Evolutionary conservation across 2,329 filamentous ascomycete species (phyloP), one percentile per base, ranked within the genome.

Genomic region (Scedosporium minutisporum): DNA sequence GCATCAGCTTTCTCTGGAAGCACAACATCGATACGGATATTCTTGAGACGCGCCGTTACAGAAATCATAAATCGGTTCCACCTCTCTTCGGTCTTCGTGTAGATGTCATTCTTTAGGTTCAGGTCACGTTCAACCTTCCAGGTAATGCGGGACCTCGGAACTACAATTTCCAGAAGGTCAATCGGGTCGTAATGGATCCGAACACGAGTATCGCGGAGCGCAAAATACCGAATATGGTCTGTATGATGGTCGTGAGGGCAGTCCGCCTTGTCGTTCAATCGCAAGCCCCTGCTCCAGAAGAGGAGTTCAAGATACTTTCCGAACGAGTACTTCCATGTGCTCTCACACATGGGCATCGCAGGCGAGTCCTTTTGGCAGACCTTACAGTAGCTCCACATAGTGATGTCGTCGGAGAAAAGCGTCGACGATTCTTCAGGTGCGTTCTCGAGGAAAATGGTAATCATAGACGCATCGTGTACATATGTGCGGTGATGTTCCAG

Each of bases 381-480:
- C 69, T 96, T 95, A 78, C 95, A 99, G 68, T 89, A 91, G 67
- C 91, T 97, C 96, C 96, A 99, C 91, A 99, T 97, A 63, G 93
- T 84, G 63, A 99, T 96, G 2, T 87, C 89, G 53, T 78, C 76
- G 51, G 74, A 74, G 61, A 71, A 72, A 84, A 74, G 87, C 33
- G 73, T 68, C 3, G 72, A 69, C 3, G 74, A 69, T 3, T 76
- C 73, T 38, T 86, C 87, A 10, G 73, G 68, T 5, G 74, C 66
- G 33, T 73, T 70, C 70, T 96, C 90, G 16, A 97, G 87, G 67
- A 96, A 91, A 9, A 97, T 86, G 6, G 92, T 96, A 68, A 99
- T 87, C 65, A 96, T 90, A 9, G 93, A 93, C 71, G 96, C 90
- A 29, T 95, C 96, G 69, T 99, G 95, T 1, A 99, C 96, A 70